Evolutionary conservation across 331 rosid genomes (phyloP).

Genomic region (Pyrus hybrid): DNA sequence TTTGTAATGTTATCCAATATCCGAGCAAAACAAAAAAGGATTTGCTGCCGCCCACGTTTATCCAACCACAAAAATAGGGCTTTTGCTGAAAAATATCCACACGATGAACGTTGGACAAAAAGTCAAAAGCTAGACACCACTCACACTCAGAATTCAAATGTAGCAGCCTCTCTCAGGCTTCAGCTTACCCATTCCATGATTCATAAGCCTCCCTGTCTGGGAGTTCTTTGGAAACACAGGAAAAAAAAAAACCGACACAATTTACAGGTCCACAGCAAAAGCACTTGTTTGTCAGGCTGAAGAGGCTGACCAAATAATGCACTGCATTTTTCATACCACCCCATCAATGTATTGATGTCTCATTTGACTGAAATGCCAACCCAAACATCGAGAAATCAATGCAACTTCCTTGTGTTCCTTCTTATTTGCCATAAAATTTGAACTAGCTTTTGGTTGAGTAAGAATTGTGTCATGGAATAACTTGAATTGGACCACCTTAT

Average conservation of each 20-base stretch:
- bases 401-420: too few relatives aligned
- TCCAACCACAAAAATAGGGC: not conserved
- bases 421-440: too few relatives aligned
- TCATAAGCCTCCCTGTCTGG: too few relatives aligned
- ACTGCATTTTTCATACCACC: not conserved
- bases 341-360: not conserved
- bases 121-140: slow-evolving; percentile 1
- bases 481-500: too few relatives aligned
- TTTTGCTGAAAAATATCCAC: not conserved
- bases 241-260: not conserved
- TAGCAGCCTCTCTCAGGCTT: not conserved
- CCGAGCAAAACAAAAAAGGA: not conserved
- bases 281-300: not conserved
- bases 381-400: not conserved
- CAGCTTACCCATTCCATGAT: too few relatives aligned
- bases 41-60: not conserved
- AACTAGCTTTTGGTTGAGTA: too few relatives aligned
- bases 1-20: not conserved
- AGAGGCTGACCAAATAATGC: not conserved
- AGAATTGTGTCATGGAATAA: too few relatives aligned
- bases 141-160: not conserved
- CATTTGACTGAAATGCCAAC: not conserved
- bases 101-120: not conserved
- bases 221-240: not conserved
- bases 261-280: not conserved